phyloP scores from a whole-genome alignment of 2,329 filamentous ascomycete genomes.

The Ophiostoma triangulosporum region DNA sequence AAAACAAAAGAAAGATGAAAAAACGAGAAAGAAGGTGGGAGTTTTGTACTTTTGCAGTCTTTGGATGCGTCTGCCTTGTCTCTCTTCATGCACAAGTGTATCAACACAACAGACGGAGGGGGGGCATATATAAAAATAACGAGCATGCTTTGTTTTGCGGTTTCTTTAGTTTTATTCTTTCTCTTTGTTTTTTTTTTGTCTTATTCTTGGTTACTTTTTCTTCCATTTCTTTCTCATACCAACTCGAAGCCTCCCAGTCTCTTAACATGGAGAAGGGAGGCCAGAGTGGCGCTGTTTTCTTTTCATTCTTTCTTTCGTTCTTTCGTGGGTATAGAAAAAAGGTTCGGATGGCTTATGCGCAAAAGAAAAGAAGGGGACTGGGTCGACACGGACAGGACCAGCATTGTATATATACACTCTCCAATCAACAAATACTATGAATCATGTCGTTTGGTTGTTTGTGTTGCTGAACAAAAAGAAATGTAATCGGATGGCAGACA shows the following conservation, averaged over 20 bases:
- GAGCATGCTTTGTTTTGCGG: background rate
- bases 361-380: background rate
- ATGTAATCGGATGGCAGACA: too few species aligned
- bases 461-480: too few species aligned
- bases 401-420: constrained; percentile 10
- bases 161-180: background rate
- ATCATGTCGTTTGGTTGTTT: background rate
- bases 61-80: background rate
- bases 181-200: background rate
- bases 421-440: constrained; percentile 6
- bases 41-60: background rate
- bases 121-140: background rate
- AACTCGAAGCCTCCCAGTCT: background rate
- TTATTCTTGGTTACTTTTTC: background rate
- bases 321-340: constrained; percentile 1
- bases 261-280: background rate
- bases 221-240: background rate
- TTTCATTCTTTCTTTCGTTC: background rate
- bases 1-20: background rate
- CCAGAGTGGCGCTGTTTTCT: background rate
- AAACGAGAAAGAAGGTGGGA: background rate
- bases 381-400: background rate
- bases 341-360: background rate
- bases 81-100: constrained; percentile 1
- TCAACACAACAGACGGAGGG: constrained; percentile 1